Evolutionary conservation across 495 filamentous ascomycete species (phyloP), one percentile per base, ranked within the genome.

Genomic region (Neurospora sp.): DNA sequence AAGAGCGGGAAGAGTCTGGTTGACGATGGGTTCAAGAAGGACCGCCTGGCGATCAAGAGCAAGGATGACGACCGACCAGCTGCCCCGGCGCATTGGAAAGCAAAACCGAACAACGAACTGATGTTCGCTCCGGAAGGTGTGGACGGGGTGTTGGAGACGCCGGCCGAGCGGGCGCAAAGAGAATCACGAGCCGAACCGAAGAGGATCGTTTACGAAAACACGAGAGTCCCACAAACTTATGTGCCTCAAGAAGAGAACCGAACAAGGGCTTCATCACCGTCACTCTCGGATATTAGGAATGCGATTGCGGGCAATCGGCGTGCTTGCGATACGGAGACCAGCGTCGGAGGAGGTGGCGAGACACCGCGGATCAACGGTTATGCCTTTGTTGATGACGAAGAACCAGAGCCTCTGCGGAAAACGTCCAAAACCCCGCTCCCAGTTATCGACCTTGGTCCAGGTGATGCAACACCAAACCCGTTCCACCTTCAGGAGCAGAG

Each of bases 301-400:
- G 96, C 96, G 17, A 96, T 99, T 76, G 89, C 91, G 3, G 94
- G 96, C 15, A 89, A 87, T 0, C 88, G 90, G 5, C 87, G 89
- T 19, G 83, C 85, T 4, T 87, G 86, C 3, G 87, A 89, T n/a
- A 88, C 89, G 0, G 92, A 97, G 77, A 86, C 88, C 9, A 90
- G 87, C 5, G 88, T 88, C 38, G 82, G 82, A 3, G 84, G 83
- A 24, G 90, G 89, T n/a, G 84, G 82, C 3, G 92, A 96, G 78
- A 98, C 96, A 1, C 96, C 96, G 0, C 87, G 93, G 3, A 93
- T 98, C 0, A 93, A 93, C 72, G 96, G 96, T 28, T 99, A 97
- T 77, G 89, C 92, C 4, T 98, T 98, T 81, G 96, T 99, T 54
- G 94, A 97, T 75, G 92, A 96, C 76, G 91, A 93, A 59, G 84